Base-by-base conservation (phyloP, 495 filamentous ascomycete species). In the Talaromyces stipitatus region DNA sequence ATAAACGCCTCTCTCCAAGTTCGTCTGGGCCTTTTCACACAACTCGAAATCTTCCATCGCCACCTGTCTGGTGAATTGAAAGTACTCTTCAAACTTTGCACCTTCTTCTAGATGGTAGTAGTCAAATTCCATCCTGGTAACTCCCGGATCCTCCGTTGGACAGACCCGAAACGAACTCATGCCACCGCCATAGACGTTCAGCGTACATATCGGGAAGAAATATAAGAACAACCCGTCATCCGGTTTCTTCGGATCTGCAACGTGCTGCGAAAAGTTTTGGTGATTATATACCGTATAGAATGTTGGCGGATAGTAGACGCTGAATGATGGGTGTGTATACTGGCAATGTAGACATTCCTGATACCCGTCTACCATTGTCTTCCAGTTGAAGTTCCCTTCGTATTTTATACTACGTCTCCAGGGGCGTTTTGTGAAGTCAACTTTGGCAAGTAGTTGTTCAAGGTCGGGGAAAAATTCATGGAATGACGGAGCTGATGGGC, bases 281-380 rank as follows among this genome's bases (percentile, higher is more conserved):
- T 78, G 78, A 63, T 82, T 82, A 51, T 74, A 73, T 10, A 85
- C 79, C 9, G 72, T 67, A 64, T 83, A 83, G 65, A 76, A 82
- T 0, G 80, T 83, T 4, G 80, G 78, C 4, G 82, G 82, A 33
- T 85, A 85, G 63, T 70, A 78, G 46, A 81, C 66, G 4, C 76
- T 77, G 65, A 85, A 85, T 8, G 80, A 81, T 0, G 82, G 82
- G 56, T 85, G 82, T 0, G 82, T 83, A 64, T 85, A 85, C 62
- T 82, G 79, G 72, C 82, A 85, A 60, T 85, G 82, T 12, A 85
- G 69, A 58, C 82, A 85, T 65, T 85, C 82, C 63, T 85, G 82
- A 55, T 80, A 85, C 14, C 81, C 82, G 55, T 85, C 82, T 14
- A 85, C 79, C 81, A 85, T 85, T 0, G 82, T 83, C 60, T 85